phyloP scores from a whole-genome alignment of 176 grass and related monocot species.

The Musa troglodytarum region DNA sequence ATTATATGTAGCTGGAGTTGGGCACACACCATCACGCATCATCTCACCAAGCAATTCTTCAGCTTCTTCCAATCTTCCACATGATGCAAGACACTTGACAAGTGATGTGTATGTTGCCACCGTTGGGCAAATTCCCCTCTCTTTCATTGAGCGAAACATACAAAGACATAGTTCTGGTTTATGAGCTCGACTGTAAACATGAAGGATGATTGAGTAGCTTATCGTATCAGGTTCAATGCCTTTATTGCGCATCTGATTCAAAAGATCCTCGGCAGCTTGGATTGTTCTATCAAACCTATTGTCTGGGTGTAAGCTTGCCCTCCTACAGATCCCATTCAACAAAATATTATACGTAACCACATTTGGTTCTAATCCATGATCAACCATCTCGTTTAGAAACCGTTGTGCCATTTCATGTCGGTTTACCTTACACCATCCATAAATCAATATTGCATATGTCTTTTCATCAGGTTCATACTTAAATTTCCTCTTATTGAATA shows the following conservation, averaged over 20 bases:
- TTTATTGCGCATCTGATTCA: conserved; percentile 61
- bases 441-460: conserved; percentile 73
- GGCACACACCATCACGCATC: conserved; percentile 48
- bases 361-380: conserved; percentile 72
- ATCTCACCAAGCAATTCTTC: conserved; percentile 72
- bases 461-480: conserved; percentile 75
- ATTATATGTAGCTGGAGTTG: conserved; percentile 65
- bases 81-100: conserved; percentile 83
- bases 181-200: conserved; percentile 92
- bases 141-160: conserved; percentile 75
- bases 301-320: conserved; percentile 82
- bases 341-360: conserved; percentile 87
- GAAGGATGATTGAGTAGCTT: conserved; percentile 86
- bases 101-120: conserved; percentile 87
- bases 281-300: conserved; percentile 87
- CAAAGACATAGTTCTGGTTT: conserved; percentile 68
- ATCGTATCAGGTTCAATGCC: conserved; percentile 77
- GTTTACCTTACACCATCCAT: conserved; percentile 86
- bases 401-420: conserved; percentile 52
- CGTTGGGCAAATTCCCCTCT: conserved; percentile 60
- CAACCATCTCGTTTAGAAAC: conserved; percentile 75
- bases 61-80: conserved; percentile 70
- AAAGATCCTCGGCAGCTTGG: conserved; percentile 47
- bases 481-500: conserved; percentile 94
- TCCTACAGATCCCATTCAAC: conserved; percentile 82